Percentiles rank a stretch among this genome's conserved stretches.
phyloP scores from a whole-genome alignment of 2,329 filamentous ascomycete species.

The Calonectria fujianensis region DNA sequence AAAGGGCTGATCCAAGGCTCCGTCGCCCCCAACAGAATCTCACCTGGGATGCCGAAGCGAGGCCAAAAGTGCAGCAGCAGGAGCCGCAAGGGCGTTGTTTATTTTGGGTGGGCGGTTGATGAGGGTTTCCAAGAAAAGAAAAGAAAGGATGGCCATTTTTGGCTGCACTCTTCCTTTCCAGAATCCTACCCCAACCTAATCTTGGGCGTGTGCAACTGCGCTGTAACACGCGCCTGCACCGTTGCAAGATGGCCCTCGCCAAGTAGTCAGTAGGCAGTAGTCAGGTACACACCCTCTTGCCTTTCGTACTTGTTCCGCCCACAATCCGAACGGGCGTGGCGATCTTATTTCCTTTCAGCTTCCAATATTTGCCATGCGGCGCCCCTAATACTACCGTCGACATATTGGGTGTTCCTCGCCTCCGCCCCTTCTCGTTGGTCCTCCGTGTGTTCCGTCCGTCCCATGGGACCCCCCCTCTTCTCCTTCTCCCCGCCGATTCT shows the following conservation, averaged over 20 bases:
- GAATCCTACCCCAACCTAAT: slow-evolving; percentile 25
- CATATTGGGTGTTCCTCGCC: slow-evolving; percentile 23
- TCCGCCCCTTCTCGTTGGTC: slow-evolving; percentile 1
- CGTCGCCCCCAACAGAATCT: slow-evolving; percentile 24
- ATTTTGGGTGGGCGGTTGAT: not conserved
- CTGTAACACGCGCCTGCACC: slow-evolving; percentile 1
- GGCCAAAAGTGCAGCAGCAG: not conserved
- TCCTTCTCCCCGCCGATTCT: too few species aligned
- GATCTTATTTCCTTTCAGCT: slow-evolving; percentile 15
- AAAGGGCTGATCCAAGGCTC: not conserved
- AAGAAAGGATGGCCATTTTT: not conserved
- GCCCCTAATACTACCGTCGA: slow-evolving; percentile 20
- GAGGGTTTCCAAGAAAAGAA: slow-evolving; percentile 30
- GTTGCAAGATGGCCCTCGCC: not conserved
- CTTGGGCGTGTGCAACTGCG: slow-evolving; percentile 5
- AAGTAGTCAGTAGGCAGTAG: not conserved
- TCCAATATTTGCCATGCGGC: slow-evolving; percentile 7
- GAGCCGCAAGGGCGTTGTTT: not conserved
- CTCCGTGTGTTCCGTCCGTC: slow-evolving; percentile 7
- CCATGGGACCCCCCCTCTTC: not conserved
- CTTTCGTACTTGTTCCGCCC: not conserved
- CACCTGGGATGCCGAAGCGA: not conserved
- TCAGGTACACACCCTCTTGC: not conserved
- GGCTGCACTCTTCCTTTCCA: not conserved
- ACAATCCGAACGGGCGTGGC: slow-evolving; percentile 5